phyloP scores from a whole-genome alignment of 176 grass and related monocot species.

The Elaeis guineensis region DNA sequence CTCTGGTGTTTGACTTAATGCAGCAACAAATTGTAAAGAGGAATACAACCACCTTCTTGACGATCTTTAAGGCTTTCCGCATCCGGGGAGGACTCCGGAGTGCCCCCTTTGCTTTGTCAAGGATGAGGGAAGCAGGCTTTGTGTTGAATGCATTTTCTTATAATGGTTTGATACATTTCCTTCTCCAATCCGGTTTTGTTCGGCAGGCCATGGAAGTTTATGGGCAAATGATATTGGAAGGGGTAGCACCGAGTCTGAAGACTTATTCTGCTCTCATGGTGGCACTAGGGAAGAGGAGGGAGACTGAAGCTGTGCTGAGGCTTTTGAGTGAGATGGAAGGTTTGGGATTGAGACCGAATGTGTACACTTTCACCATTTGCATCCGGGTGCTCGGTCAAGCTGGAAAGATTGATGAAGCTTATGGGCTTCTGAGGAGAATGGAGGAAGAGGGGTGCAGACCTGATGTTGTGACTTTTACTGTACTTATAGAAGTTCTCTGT shows the following conservation, averaged over 20 bases:
- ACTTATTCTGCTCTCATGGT: constrained; percentile 85
- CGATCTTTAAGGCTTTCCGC: constrained; percentile 50
- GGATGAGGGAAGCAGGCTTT: constrained; percentile 58
- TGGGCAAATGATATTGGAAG: constrained; percentile 37
- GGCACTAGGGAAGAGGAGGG: constrained; percentile 66
- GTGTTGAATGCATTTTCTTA: constrained; percentile 60
- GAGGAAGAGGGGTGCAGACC: constrained; percentile 57
- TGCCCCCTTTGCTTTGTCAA: constrained; percentile 46
- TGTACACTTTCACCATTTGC: constrained; percentile 93
- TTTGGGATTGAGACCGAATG: constrained; percentile 65
- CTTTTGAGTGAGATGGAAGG: constrained; percentile 66
- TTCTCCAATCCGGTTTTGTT: constrained; percentile 51
- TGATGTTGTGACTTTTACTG: constrained; percentile 68
- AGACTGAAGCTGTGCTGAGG: constrained; percentile 41
- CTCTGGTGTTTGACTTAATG: constrained; percentile 88
- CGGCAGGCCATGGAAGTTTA: constrained; percentile 69
- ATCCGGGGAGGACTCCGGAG: constrained; percentile 49
- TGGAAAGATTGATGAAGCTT: constrained; percentile 46
- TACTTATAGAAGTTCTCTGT: constrained; percentile 72
- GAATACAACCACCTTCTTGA: constrained; percentile 49
- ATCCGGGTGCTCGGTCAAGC: constrained; percentile 72
- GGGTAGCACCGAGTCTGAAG: constrained; percentile 38
- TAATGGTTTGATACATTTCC: constrained; percentile 79
- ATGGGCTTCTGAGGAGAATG: constrained; percentile 50
- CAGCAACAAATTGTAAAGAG: constrained; percentile 70